Evolutionary conservation across 169 alveolate genomes (phyloP).

Genomic region (Theileria annulata): DNA sequence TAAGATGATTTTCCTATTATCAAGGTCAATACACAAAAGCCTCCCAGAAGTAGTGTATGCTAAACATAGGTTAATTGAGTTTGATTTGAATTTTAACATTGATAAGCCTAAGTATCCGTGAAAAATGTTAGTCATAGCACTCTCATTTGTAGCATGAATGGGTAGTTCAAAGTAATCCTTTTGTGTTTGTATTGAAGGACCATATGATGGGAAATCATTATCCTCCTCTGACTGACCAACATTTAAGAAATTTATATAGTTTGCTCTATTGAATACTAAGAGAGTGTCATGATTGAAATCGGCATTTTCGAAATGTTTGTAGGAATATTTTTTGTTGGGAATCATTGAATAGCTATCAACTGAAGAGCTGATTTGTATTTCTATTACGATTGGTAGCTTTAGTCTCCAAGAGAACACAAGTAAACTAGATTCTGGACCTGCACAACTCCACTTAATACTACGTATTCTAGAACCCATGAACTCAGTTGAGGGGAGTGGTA

Average conservation of each 20-base stretch:
- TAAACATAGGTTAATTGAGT: not conserved
- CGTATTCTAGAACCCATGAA: conserved; percentile 65
- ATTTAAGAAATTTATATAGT: conserved; percentile 6
- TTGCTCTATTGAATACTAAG: conserved; percentile 1
- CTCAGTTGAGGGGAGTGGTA: conserved; percentile 72
- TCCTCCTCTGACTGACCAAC: conserved; percentile 2
- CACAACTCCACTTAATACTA: conserved; percentile 65
- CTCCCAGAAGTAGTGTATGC: conserved; percentile 31
- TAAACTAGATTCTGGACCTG: not conserved
- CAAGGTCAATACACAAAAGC: conserved; percentile 20
- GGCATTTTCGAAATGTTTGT: conserved; percentile 22
- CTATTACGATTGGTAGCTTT: conserved; percentile 12
- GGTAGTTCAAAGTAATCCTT: conserved; percentile 30
- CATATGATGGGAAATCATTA: conserved; percentile 24
- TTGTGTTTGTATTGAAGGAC: conserved; percentile 53
- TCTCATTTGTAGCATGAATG: conserved; percentile 25
- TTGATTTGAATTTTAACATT: not conserved
- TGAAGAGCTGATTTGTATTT: conserved; percentile 33
- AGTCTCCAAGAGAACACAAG: conserved; percentile 62
- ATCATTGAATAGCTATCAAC: conserved; percentile 21
- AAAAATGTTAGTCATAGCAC: conserved; percentile 18
- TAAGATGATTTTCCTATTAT: not conserved
- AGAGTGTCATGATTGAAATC: conserved; percentile 17
- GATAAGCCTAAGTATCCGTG: conserved; percentile 62
- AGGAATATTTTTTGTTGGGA: conserved; percentile 7